Base-by-base conservation (phyloP, 345 rosid species). In the Euphorbia pulcherrima region DNA sequence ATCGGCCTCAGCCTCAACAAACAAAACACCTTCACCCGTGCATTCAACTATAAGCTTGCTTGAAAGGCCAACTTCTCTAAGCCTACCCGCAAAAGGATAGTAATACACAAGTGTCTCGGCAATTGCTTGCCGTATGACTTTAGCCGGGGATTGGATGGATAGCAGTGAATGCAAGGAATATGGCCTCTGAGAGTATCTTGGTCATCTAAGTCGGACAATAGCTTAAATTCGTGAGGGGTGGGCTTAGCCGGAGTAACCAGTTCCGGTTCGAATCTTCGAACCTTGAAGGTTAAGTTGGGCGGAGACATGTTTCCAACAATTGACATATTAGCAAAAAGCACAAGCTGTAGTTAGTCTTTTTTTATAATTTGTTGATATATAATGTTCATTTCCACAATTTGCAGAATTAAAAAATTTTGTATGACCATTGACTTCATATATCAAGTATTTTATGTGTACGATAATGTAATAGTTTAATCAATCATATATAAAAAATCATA, bases 31-130 rank as follows among this genome's bases (percentile, higher is more conserved):
- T 44, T 73, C 77, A 5, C 77, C 70, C 3, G 62, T 73, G 16
- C 77, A 73, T 5, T 73, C 77, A 18, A 73, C 72, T 29, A 16
- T 9, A n/a, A 73, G 77, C 61, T 73, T 73, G 3, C 72, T 50
- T 18, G n/a, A n/a, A n/a, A 44, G 53, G 16, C 68, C 56, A 24
- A 47, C 71, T 73, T 73, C 72, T 60, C 72, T 73, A 1, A 73
- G 67, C 57, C 77, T 61, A 12, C 77, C 77, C 0, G 77, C 77
- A 23, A 73, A 52, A 0, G 77, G 77, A 40, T 73, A 61, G 35
- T 73, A 73, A 52, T 33, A 68, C 30, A 74, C 73, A 0, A 74
- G 69, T 2, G 66, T 27, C 28, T 68, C 33, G 11, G 66, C 53
- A 48, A 74, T 26, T 24, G 73, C 69, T 23, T 63, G 44, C 3